phyloP scores from a whole-genome alignment of 164 flowering plant species.

The Akebia trifoliata region DNA sequence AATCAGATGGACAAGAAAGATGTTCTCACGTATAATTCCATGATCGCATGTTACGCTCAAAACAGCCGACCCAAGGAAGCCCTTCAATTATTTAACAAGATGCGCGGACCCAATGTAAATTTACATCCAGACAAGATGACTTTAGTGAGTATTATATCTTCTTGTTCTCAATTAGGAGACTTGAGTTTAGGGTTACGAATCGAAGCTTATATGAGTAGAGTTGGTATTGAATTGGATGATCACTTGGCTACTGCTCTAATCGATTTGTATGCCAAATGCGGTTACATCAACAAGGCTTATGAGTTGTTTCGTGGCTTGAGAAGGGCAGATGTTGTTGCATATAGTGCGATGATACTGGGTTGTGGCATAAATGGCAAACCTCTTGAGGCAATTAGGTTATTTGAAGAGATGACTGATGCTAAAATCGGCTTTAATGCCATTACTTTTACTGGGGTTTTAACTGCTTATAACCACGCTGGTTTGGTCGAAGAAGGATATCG shows the following conservation, averaged over 20 bases:
- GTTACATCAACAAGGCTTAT: constrained; percentile 34
- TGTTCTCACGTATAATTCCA: constrained; percentile 31
- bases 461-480: constrained; percentile 47
- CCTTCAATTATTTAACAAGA: constrained; percentile 27
- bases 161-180: constrained; percentile 43
- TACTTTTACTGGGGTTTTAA: constrained; percentile 36
- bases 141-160: constrained; percentile 32
- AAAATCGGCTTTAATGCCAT: constrained; percentile 31
- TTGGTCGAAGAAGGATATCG: constrained; percentile 39
- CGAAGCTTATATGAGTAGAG: constrained; percentile 23
- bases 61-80: constrained; percentile 40
- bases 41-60: constrained; percentile 44
- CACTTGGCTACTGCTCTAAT: constrained; percentile 37
- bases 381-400: constrained; percentile 32
- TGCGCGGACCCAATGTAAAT: constrained; percentile 19
- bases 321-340: constrained; percentile 37
- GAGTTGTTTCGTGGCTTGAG: constrained; percentile 27
- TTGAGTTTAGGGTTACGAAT: constrained; percentile 25
- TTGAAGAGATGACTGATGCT: constrained; percentile 34
- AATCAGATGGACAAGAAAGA: constrained; percentile 23
- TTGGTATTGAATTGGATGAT: constrained; percentile 38
- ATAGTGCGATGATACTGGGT: constrained; percentile 44
- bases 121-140: constrained; percentile 36
- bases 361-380: constrained; percentile 42
- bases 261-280: constrained; percentile 48